Percentiles rank a stretch among this genome's conserved stretches.
Conservation (phyloP, 306 rosid species). For the Prunus fruticosa region DNA sequence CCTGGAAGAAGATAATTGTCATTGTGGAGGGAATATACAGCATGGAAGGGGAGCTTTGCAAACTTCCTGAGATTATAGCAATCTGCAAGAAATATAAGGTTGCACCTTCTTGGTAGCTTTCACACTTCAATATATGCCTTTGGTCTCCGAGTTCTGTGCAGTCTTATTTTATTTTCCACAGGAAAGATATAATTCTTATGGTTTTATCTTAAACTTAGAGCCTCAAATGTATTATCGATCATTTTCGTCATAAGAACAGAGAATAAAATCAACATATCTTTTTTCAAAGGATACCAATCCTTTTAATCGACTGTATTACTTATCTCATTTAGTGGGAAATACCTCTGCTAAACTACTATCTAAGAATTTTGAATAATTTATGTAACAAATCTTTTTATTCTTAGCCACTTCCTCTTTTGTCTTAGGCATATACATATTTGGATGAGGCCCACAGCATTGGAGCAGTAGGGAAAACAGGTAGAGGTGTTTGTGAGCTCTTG, state of each 20-base stretch:
- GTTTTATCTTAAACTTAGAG: neutral
- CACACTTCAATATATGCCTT: neutral
- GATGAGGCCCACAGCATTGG: slow-evolving; percentile 98
- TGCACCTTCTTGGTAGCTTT: neutral
- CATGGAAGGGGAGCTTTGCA: slow-evolving; percentile 97
- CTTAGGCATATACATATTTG: slow-evolving; percentile 73
- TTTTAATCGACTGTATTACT: neutral
- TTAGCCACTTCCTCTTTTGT: slow-evolving; percentile 4
- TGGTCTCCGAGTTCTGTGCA: neutral
- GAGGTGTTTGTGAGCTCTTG: slow-evolving; percentile 77
- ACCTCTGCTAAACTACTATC: neutral
- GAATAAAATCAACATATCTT: neutral
- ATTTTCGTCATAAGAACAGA: neutral
- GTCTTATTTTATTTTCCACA: neutral
- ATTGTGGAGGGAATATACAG: slow-evolving; percentile 94
- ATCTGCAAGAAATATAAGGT: slow-evolving; percentile 89
- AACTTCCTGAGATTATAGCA: slow-evolving; percentile 88
- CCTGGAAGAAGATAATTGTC: slow-evolving; percentile 90
- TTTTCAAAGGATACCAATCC: neutral
- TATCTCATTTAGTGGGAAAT: neutral
- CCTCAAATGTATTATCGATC: neutral
- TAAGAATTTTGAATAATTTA: neutral
- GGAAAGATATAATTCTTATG: neutral
- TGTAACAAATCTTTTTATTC: neutral
- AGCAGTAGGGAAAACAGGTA: slow-evolving; percentile 82